Base-by-base conservation (phyloP, 495 filamentous ascomycete genomes). In the Hypoxylon trugodes region DNA sequence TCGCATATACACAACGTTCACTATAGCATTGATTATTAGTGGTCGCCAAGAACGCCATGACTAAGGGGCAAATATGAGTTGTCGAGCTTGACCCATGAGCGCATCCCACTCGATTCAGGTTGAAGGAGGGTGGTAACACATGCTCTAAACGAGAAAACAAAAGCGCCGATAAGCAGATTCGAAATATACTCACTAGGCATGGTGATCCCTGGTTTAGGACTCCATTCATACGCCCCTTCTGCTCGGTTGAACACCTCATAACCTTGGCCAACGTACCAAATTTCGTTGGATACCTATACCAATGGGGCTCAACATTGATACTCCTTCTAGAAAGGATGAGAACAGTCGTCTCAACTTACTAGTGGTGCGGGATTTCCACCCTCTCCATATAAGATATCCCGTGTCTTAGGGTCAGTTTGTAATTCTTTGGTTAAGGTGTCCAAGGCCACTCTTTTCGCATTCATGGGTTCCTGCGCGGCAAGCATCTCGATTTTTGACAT, bases 201-300 rank as follows among this genome's bases (percentile, higher is more conserved):
- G 7, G 1, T 47, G 8, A 12, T 12, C 15, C 61, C 70, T 15
- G 61, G 52, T 18, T 40, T 22, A 12, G 36, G 13, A 7, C 37
- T 21, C 18, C 42, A 60, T 24, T 35, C 58, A 32, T 48, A 72
- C n/a, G 35, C 58, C 6, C 41, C 26, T 10, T 50, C 50, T 10
- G 52, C 59, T 36, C 42, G 41, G 19, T 52, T 56, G 26, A 65
- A 66, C 13, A 60, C 47, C 38, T 72, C 33, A 54, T 86, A 81
- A 24, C 83, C 84, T 18, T 79, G 86, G 5, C 76, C 82, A 51
- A 78, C 79, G 61, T 90, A 90, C 80, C 82, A 89, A 6, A 82
- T 83, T 28, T 84, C 67, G 32, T 66, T 76, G 15, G 68, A 55
- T 28, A 73, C 26, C 74, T 75, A 49, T 35, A 40, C 40, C 43